These are phyloP conservation scores for Sugiyamaella japonica DNA, from an alignment of 1,139 yeast genomes.

Conservation along the genomic window DNA sequence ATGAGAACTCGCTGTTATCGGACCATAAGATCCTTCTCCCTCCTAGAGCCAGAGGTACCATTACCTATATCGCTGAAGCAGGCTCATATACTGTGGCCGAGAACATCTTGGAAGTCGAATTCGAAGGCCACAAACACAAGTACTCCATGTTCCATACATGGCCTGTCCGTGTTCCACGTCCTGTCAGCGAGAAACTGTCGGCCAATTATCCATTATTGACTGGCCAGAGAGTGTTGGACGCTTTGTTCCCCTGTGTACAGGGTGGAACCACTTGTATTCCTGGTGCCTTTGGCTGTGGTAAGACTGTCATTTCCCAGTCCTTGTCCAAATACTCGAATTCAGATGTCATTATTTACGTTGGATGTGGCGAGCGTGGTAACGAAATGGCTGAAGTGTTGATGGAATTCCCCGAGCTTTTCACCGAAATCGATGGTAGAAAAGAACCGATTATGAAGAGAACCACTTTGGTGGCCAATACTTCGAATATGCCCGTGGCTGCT, in stretches of 20 bases:
- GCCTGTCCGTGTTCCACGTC: constrained; percentile 99
- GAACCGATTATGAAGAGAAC: constrained; percentile 99
- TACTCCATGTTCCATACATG: constrained; percentile 97
- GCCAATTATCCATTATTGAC: constrained; percentile 95
- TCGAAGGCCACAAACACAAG: constrained; percentile 76
- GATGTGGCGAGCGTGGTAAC: constrained; percentile 90
- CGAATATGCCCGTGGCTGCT: constrained; percentile 99
- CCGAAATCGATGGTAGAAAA: constrained; percentile 87
- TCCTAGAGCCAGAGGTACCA: constrained; percentile 98
- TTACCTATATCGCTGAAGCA: constrained; percentile 81
- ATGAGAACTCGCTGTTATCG: constrained; percentile 85
- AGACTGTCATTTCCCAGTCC: constrained; percentile 97
- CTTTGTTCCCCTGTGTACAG: constrained; percentile 98
- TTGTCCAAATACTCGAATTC: constrained; percentile 96
- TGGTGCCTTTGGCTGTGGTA: constrained; percentile 99
- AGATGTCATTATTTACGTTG: constrained; percentile 87
- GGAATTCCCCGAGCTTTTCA: constrained; percentile 98
- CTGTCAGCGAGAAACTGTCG: constrained; percentile 87
- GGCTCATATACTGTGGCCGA: constrained; percentile 93
- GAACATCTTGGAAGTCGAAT: constrained; percentile 87
- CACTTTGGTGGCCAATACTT: constrained; percentile 95
- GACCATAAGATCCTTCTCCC: constrained; percentile 95
- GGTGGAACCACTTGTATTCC: constrained; percentile 99
- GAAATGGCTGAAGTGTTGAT: constrained; percentile 99
- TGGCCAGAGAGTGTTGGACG: constrained; percentile 97